Percentiles rank a stretch among this genome's conserved stretches.
These are phyloP conservation scores for Posidonia oceanica DNA, from an alignment of 116 monocot species.

Conservation along the genomic window DNA sequence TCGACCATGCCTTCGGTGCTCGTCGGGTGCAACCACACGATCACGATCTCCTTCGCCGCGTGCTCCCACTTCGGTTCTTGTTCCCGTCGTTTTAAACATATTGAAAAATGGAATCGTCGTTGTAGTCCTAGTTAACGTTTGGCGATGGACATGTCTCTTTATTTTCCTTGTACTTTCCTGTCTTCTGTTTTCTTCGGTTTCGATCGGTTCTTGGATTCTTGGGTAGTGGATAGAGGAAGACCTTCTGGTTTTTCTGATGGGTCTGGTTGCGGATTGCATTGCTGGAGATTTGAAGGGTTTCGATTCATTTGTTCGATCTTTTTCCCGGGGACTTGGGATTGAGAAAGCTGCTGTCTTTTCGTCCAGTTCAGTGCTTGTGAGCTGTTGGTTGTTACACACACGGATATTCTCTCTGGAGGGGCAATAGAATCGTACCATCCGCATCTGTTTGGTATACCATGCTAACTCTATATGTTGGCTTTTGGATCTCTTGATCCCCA, in stretches of 20 bases:
- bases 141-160: not conserved
- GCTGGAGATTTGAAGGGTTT: too few species aligned
- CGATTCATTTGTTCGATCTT: not conserved
- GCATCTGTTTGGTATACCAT: too few species aligned
- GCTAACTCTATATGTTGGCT: too few species aligned
- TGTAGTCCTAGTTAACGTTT: slow-evolving; percentile 47
- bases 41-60: slow-evolving; percentile 23
- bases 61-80: slow-evolving; percentile 38
- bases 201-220: not conserved
- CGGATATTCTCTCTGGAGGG: too few species aligned
- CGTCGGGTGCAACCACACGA: slow-evolving; percentile 4
- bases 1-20: slow-evolving; percentile 65
- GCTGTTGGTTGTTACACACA: too few species aligned
- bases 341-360: not conserved
- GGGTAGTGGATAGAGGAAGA: not conserved
- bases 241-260: not conserved
- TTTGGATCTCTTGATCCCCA: too few species aligned
- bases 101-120: slow-evolving; percentile 70
- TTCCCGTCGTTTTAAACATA: slow-evolving; percentile 65
- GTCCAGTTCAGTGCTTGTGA: too few species aligned
- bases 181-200: not conserved
- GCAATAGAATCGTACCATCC: too few species aligned
- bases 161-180: not conserved
- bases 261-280: not conserved
- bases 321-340: not conserved